These are phyloP conservation scores for Candida schatavii DNA, from an alignment of 805 yeast species.

Conservation along the genomic window DNA sequence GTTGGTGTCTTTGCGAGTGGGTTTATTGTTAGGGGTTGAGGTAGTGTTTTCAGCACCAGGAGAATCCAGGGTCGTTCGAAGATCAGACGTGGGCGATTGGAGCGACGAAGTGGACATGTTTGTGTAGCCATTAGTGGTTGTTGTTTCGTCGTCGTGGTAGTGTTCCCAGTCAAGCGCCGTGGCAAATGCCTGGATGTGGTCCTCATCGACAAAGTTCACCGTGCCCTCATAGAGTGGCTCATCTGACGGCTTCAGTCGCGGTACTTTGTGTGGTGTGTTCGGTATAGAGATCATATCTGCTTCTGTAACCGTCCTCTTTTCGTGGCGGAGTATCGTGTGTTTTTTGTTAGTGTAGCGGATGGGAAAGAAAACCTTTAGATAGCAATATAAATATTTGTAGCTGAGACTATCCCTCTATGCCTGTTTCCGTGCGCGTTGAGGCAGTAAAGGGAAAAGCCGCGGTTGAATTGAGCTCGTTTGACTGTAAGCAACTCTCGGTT, in stretches of 20 bases:
- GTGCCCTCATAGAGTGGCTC: conserved; percentile 18
- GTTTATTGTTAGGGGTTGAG: too few species aligned
- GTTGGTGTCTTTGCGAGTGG: too few species aligned
- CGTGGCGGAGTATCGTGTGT: too few species aligned
- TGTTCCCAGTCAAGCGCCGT: conserved; percentile 39
- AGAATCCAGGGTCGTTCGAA: conserved; percentile 3
- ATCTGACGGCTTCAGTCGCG: conserved; percentile 6
- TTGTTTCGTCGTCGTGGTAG: conserved; percentile 15
- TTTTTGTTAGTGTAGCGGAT: too few species aligned
- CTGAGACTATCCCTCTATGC: too few species aligned
- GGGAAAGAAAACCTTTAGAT: too few species aligned
- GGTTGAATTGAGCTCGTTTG: too few species aligned
- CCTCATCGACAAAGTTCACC: conserved; percentile 29
- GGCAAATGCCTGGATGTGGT: conserved; percentile 39
- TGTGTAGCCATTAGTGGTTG: not conserved
- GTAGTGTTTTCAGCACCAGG: not conserved
- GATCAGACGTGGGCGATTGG: conserved; percentile 4
- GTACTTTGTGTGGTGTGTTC: conserved; percentile 4
- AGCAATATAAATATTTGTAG: too few species aligned
- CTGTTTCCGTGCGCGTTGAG: too few species aligned
- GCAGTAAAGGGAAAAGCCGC: too few species aligned
- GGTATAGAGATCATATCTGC: not conserved
- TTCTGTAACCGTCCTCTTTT: too few species aligned
- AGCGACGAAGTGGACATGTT: conserved; percentile 3
- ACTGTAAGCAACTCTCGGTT: not conserved